Conservation (phyloP, 2,329 filamentous ascomycete species). For the Nigrospora sphaerica region DNA sequence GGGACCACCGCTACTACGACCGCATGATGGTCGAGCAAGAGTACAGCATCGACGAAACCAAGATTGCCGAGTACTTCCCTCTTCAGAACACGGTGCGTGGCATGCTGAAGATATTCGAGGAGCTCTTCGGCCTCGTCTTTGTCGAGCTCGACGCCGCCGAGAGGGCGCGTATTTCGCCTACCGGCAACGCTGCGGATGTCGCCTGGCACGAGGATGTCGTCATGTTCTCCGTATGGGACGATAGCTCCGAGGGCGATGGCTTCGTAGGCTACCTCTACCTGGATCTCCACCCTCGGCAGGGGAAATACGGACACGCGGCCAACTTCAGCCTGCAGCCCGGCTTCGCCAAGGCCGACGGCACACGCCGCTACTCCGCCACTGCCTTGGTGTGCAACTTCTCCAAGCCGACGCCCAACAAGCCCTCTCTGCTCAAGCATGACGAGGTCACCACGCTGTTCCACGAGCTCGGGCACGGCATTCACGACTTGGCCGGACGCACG, state of each 20-base stretch:
- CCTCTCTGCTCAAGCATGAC: conserved; percentile 73
- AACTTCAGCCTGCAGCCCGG: conserved; percentile 79
- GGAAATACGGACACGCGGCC: conserved; percentile 80
- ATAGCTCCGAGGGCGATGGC: conserved; percentile 59
- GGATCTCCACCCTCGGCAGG: conserved; percentile 70
- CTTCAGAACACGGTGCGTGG: conserved; percentile 64
- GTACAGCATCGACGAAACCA: conserved; percentile 71
- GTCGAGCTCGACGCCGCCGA: conserved; percentile 64
- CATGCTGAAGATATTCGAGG: conserved; percentile 79
- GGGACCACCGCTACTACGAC: conserved; percentile 78
- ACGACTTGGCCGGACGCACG: conserved; percentile 58
- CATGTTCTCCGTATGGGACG: conserved; percentile 77
- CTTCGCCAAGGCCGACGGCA: conserved; percentile 59
- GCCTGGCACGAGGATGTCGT: conserved; percentile 80
- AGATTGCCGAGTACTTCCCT: conserved; percentile 80
- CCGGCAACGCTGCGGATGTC: conserved; percentile 63
- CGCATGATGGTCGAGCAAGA: conserved; percentile 75
- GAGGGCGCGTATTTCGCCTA: conserved; percentile 56
- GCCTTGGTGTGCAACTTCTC: conserved; percentile 82
- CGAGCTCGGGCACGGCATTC: conserved; percentile 65
- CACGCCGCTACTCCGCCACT: conserved; percentile 68
- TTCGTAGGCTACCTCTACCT: conserved; percentile 82
- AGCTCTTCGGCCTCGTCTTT: conserved; percentile 74
- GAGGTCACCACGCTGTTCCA: conserved; percentile 82
- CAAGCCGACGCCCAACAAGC: conserved; percentile 70